These are phyloP conservation scores for Papilionanthe hybrid DNA, from an alignment of 116 monocot species.

Conservation along the genomic window DNA sequence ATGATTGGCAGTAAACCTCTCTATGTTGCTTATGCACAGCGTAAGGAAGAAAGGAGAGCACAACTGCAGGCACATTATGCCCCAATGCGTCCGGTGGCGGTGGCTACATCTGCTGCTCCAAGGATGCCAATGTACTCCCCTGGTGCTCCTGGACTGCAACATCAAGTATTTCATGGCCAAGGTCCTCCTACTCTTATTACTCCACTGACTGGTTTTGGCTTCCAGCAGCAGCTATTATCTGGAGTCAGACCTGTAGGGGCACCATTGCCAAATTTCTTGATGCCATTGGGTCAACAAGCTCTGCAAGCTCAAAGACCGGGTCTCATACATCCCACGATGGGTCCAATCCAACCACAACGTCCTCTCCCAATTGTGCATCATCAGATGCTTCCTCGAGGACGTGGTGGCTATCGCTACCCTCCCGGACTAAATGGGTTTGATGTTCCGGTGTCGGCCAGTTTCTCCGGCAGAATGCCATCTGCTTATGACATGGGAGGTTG, in stretches of 20 bases:
- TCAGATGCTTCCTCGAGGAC: conserved; percentile 57
- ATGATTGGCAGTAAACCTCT: too few relatives aligned
- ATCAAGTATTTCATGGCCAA: conserved; percentile 88
- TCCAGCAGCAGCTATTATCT: conserved; percentile 34
- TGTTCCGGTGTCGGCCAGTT: conserved; percentile 30
- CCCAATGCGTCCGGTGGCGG: too few relatives aligned
- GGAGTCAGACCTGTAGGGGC: conserved; percentile 40
- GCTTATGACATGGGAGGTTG: conserved; percentile 48
- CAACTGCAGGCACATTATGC: too few relatives aligned
- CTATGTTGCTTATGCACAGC: too few relatives aligned
- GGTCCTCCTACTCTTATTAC: conserved; percentile 71
- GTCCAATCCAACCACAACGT: conserved; percentile 38
- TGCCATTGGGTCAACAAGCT: conserved; percentile 52
- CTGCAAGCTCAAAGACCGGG: conserved; percentile 44
- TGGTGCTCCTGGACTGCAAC: conserved; percentile 69
- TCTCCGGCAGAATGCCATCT: conserved; percentile 35
- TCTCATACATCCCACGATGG: conserved; percentile 33
- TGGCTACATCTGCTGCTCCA: too few relatives aligned
- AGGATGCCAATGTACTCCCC: too few relatives aligned
- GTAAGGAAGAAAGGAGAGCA: too few relatives aligned
- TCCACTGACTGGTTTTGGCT: conserved; percentile 30
- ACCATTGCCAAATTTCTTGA: conserved; percentile 42
- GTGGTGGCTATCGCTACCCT: conserved; percentile 45
- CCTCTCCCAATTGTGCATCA: too few relatives aligned
- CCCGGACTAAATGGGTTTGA: conserved; percentile 44